Evolutionary conservation across 2,329 filamentous ascomycete genomes (phyloP).

Genomic region (Beauveria rudraprayagi): DNA sequence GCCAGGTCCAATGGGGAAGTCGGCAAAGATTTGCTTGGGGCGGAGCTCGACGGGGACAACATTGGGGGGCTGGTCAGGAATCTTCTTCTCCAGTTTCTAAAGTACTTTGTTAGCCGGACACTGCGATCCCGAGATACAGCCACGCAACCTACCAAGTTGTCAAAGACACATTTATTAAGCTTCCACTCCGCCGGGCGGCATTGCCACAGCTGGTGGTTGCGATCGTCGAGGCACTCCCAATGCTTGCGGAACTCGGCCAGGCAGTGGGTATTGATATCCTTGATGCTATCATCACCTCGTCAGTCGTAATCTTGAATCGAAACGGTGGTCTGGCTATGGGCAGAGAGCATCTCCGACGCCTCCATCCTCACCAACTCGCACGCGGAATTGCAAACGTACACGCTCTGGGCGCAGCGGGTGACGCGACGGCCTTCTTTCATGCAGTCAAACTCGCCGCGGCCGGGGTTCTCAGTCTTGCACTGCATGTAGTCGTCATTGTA

Average conservation of each 20-base stretch:
- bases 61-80: constrained; percentile 64
- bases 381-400: constrained; percentile 53
- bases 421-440: constrained; percentile 95
- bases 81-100: constrained; percentile 72
- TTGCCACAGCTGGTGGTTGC: constrained; percentile 97
- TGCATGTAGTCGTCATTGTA: constrained; percentile 99
- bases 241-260: constrained; percentile 84
- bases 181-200: constrained; percentile 82
- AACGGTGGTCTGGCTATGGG: neutral
- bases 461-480: constrained; percentile 93
- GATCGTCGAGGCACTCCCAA: constrained; percentile 93
- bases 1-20: constrained; percentile 37
- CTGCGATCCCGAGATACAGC: neutral
- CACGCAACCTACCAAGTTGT: constrained; percentile 70
- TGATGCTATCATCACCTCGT: constrained; percentile 52
- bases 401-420: constrained; percentile 89
- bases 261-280: constrained; percentile 94
- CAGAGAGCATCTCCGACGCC: neutral
- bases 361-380: neutral
- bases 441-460: constrained; percentile 87
- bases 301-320: neutral
- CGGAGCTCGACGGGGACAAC: constrained; percentile 68
- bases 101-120: neutral
- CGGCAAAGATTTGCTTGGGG: constrained; percentile 53
- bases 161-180: constrained; percentile 90